Base-by-base conservation (phyloP, 345 rosid species). In the Microthlaspi erraticum region DNA sequence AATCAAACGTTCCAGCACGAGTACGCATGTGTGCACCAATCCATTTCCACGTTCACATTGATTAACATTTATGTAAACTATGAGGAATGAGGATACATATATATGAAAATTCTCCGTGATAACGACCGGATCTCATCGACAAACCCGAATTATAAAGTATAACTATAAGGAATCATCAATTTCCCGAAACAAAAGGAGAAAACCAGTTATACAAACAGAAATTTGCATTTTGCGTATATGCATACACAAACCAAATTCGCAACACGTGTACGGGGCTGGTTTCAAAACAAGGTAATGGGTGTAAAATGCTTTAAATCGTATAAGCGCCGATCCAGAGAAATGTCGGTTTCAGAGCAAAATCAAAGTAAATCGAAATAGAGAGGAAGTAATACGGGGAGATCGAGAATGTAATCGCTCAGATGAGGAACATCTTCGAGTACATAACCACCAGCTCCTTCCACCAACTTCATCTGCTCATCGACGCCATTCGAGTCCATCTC, bases 391-490 rank as follows among this genome's bases (percentile, higher is more conserved):
- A 90, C 98, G 5, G 83, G 77, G 71, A 92, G 89, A 82, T 80
- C 71, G 44, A 78, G 73, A 79, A 90, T 71, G 83, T 85, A 92
- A 82, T 92, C 95, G 53, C 76, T 72, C 34, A 88, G 54, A 48
- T 91, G 97, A 80, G 92, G 94, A 61, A 91, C 87, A 68, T 88
- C 92, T 81, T 91, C 88, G 70, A 91, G 92, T 1, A 86, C 81
- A 55, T 82, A 91, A 46, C 97, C 95, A 45, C 74, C 85, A 11
- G 67, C 68, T 23, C 90, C 92, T 29, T 76, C 34, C 37, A 81
- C 81, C 61, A 79, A 8, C 75, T 83, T 85, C 32, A 61, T 68
- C 26, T 66, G 57, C 52, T 72, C 57, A 62, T 75, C 52, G 29
- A 31, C 53, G 52, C 74, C 74, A 46, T 67, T 68, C 8, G 79